Percentiles rank a stretch among this genome's conserved stretches.
Evolutionary conservation across 768 basidiomycete genomes (phyloP).

Genomic region (Trichaptum fuscoviolaceum): DNA sequence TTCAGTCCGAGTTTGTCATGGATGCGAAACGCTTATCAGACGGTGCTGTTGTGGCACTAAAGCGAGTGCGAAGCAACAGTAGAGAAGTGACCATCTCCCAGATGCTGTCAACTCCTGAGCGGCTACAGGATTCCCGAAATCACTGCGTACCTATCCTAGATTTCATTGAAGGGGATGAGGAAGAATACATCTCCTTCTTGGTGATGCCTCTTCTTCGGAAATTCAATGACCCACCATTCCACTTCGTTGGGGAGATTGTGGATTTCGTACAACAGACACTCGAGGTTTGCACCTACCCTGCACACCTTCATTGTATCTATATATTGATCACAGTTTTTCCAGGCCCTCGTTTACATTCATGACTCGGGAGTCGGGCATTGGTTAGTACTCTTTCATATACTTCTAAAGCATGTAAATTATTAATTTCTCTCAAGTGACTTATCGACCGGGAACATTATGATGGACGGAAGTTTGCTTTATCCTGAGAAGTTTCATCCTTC

Average conservation of each 20-base stretch:
- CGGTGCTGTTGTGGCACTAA: no score
- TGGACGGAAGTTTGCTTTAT: conserved; percentile 29
- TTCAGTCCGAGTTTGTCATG: no score
- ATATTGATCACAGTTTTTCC: not conserved
- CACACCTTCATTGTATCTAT: not conserved
- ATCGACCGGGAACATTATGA: conserved; percentile 27
- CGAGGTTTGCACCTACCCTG: conserved; percentile 6
- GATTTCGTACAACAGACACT: conserved; percentile 14
- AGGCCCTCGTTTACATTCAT: conserved; percentile 11
- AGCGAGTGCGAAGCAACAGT: no score
- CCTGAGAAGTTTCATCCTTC: conserved; percentile 34
- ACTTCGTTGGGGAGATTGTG: conserved; percentile 16
- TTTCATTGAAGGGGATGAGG: conserved; percentile 4
- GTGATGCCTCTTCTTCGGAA: conserved; percentile 16
- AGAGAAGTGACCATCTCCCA: not conserved
- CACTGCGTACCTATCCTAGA: conserved; percentile 17
- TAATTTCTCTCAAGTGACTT: conserved; percentile 1
- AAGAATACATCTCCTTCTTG: conserved; percentile 9
- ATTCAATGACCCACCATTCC: conserved; percentile 14
- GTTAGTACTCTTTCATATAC: conserved; percentile 2
- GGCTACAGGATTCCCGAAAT: conserved; percentile 7
- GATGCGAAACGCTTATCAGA: no score
- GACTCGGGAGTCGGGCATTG: conserved; percentile 6
- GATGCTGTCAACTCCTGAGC: not conserved
- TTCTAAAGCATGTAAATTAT: not conserved